Percentiles rank a stretch among this genome's conserved stretches.
Evolutionary conservation across 306 rosid species (phyloP).

Genomic region (Ochetophila trinervis): DNA sequence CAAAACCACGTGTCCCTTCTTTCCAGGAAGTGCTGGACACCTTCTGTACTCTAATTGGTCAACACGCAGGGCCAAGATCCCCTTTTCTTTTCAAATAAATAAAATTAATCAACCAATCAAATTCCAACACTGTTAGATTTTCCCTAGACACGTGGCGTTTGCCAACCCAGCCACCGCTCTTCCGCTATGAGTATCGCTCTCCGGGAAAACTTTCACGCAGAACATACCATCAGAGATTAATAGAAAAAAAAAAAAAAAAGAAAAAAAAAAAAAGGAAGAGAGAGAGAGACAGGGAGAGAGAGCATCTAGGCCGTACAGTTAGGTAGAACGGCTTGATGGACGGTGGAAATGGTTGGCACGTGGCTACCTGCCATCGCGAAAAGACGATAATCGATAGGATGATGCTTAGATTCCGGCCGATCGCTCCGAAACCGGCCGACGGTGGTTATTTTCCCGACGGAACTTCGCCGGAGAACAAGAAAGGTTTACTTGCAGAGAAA

Average conservation of each 20-base stretch:
- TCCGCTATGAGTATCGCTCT: constrained; percentile 60
- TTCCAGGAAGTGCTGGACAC: constrained; percentile 30
- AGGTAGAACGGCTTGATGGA: constrained; percentile 32
- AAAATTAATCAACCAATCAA: constrained; percentile 34
- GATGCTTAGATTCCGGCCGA: constrained; percentile 71
- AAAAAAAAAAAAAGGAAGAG: background rate
- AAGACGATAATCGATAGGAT: constrained; percentile 34
- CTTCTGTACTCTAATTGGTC: constrained; percentile 27
- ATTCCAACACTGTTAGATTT: constrained; percentile 16
- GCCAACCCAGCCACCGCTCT: constrained; percentile 52
- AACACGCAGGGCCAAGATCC: constrained; percentile 40
- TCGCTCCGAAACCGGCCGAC: constrained; percentile 62
- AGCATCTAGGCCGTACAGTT: background rate
- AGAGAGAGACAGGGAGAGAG: background rate
- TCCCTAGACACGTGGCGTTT: constrained; percentile 71
- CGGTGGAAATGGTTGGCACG: constrained; percentile 39
- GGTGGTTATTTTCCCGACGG: constrained; percentile 9
- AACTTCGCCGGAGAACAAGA: constrained; percentile 8
- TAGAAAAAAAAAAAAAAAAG: constrained; percentile 6
- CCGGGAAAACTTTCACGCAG: constrained; percentile 17
- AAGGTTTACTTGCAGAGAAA: constrained; percentile 14
- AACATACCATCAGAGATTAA: too few relatives aligned
- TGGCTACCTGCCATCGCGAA: constrained; percentile 16
- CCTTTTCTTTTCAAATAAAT: background rate
- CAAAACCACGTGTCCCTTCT: constrained; percentile 52